These are phyloP conservation scores for Alternaria dauci DNA, from an alignment of 2,329 filamentous ascomycete species.

Conservation along the genomic window DNA sequence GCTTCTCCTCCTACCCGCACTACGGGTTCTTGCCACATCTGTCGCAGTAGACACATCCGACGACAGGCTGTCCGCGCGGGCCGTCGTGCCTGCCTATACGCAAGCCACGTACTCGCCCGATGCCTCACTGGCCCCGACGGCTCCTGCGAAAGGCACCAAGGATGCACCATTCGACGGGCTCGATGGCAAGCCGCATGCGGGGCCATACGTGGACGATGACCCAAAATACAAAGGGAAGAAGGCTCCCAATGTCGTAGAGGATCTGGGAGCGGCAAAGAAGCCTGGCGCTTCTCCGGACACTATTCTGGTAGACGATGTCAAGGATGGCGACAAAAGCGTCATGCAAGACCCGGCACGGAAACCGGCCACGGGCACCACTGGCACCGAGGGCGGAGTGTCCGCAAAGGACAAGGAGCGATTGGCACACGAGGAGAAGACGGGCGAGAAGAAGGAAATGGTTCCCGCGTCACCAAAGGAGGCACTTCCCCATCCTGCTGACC, in stretches of 20 bases:
- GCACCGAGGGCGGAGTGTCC: conserved; percentile 87
- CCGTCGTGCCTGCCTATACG: conserved; percentile 36
- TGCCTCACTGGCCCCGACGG: conserved; percentile 32
- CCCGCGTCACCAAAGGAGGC: conserved; percentile 87
- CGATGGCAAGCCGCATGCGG: conserved; percentile 91
- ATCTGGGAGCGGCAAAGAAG: conserved; percentile 48
- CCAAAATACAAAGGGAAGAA: conserved; percentile 45
- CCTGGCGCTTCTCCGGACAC: conserved; percentile 32
- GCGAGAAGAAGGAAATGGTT: conserved; percentile 73
- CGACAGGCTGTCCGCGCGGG: conserved; percentile 40
- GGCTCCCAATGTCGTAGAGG: conserved; percentile 45
- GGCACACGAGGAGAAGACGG: conserved; percentile 70
- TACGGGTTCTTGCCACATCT: conserved; percentile 64
- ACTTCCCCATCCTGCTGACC: conserved; percentile 81
- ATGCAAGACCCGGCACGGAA: conserved; percentile 88
- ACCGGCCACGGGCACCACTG: conserved; percentile 83
- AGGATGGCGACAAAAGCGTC: conserved; percentile 73
- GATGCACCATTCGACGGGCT: conserved; percentile 90
- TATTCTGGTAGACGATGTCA: conserved; percentile 52
- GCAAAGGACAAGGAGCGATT: conserved; percentile 83
- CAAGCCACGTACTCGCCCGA: conserved; percentile 31
- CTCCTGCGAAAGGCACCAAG: conserved; percentile 65
- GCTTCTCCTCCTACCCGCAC: conserved; percentile 66
- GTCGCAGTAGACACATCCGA: conserved; percentile 47
- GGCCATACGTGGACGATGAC: conserved; percentile 73